These are phyloP conservation scores for Aspergillus mulundensis DNA, from an alignment of 495 filamentous ascomycete species.

Conservation along the genomic window DNA sequence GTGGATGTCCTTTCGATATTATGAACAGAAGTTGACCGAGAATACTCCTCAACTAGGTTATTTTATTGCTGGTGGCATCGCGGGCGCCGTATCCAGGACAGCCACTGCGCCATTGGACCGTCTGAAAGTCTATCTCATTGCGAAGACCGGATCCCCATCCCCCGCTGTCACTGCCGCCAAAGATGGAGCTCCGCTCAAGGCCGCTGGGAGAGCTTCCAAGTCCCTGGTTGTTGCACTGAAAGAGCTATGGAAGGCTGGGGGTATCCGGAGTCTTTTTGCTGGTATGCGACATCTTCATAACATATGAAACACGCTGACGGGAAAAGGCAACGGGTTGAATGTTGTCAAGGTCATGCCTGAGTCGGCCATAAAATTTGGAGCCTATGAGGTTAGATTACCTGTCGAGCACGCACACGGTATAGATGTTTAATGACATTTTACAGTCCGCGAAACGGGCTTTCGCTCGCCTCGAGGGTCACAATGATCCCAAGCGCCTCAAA, in stretches of 20 bases:
- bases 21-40: conserved; percentile 58
- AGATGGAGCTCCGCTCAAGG: conserved; percentile 62
- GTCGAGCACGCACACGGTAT: background rate
- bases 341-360: conserved; percentile 98
- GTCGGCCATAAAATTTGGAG: conserved; percentile 94
- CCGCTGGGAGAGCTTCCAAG: conserved; percentile 59
- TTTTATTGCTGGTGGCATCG: conserved; percentile 90
- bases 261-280: conserved; percentile 90
- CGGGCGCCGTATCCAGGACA: conserved; percentile 88
- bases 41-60: conserved; percentile 79
- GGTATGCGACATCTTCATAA: conserved; percentile 51
- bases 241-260: conserved; percentile 80
- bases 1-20: conserved; percentile 47
- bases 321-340: conserved; percentile 90
- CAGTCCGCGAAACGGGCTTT: conserved; percentile 85
- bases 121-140: conserved; percentile 95
- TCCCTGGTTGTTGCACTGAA: conserved; percentile 68
- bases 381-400: conserved; percentile 64
- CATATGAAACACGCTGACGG: conserved; percentile 24
- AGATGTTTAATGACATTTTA: conserved; percentile 14
- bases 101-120: conserved; percentile 94
- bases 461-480: conserved; percentile 82
- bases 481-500: conserved; percentile 71
- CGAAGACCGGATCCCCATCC: conserved; percentile 66
- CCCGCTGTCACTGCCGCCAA: conserved; percentile 64